Percentiles rank a stretch among this genome's conserved stretches.
Evolutionary conservation across 257 asterid genomes (phyloP).

Genomic region (Nicotiana otophora): DNA sequence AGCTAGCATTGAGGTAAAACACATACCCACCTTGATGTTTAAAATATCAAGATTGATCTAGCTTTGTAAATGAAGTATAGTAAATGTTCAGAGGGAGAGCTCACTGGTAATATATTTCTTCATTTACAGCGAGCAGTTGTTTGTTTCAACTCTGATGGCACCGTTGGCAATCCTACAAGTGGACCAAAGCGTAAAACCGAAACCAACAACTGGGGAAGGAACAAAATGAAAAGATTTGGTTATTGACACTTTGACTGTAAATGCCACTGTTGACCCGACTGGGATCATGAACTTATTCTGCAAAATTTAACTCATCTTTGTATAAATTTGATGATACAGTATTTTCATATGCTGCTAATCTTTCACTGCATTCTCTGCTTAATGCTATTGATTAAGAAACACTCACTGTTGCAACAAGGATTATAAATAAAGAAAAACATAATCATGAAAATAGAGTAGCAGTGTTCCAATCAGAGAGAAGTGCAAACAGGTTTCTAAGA

Average conservation of each 20-base stretch:
- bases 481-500: neutral
- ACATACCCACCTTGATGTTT: neutral
- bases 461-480: neutral
- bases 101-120: neutral
- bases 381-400: neutral
- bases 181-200: constrained; percentile 13
- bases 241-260: neutral
- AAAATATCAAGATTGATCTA: neutral
- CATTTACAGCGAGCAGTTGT: constrained; percentile 11
- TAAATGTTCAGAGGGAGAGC: neutral
- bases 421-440: neutral
- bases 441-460: neutral
- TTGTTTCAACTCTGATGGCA: constrained; percentile 4
- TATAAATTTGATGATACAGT: neutral
- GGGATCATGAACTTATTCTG: neutral
- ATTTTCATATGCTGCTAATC: neutral
- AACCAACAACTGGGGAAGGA: constrained; percentile 5
- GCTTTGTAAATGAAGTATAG: neutral
- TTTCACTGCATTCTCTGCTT: neutral
- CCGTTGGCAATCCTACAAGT: neutral
- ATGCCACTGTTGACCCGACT: neutral
- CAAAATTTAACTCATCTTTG: neutral
- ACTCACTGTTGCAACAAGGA: neutral
- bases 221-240: constrained; percentile 7
- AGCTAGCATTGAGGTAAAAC: constrained; percentile 14